These are phyloP conservation scores for Clarireedia paspali DNA, from an alignment of 2,329 filamentous ascomycete species.

Conservation along the genomic window DNA sequence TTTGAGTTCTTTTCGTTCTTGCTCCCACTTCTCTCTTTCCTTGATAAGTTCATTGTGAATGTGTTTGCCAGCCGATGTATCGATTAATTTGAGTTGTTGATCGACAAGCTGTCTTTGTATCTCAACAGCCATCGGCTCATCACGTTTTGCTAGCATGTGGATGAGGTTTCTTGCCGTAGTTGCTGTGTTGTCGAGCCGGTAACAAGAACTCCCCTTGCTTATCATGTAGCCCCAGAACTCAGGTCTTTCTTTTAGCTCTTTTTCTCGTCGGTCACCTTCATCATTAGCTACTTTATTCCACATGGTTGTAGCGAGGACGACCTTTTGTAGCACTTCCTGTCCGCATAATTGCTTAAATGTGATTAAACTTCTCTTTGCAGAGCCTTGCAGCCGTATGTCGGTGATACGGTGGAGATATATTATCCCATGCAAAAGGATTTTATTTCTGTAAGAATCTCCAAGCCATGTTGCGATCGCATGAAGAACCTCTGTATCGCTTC, in stretches of 20 bases:
- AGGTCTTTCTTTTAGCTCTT: not conserved
- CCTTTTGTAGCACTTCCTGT: not conserved
- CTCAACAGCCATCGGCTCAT: not conserved
- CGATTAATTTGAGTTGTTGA: not conserved
- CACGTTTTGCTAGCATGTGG: not conserved
- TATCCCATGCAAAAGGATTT: not conserved
- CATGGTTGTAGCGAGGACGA: not conserved
- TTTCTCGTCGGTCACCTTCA: not conserved
- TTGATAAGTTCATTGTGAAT: too few species aligned
- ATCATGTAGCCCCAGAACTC: not conserved
- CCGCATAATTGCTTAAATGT: not conserved
- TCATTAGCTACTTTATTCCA: not conserved
- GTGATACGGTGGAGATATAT: not conserved
- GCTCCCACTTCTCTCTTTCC: too few species aligned
- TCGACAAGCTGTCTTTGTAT: not conserved
- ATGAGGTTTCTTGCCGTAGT: not conserved
- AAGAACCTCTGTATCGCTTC: not conserved
- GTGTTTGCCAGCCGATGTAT: not conserved
- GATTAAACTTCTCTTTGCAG: not conserved
- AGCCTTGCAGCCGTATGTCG: not conserved
- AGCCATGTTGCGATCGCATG: not conserved
- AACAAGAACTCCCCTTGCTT: not conserved
- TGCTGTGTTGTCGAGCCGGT: not conserved
- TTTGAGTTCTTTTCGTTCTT: too few species aligned
- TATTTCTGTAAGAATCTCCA: not conserved